Percentiles rank a stretch among this genome's conserved stretches.
Conservation (phyloP, 176 grass and related monocot species). For the Guadua angustifolia region DNA sequence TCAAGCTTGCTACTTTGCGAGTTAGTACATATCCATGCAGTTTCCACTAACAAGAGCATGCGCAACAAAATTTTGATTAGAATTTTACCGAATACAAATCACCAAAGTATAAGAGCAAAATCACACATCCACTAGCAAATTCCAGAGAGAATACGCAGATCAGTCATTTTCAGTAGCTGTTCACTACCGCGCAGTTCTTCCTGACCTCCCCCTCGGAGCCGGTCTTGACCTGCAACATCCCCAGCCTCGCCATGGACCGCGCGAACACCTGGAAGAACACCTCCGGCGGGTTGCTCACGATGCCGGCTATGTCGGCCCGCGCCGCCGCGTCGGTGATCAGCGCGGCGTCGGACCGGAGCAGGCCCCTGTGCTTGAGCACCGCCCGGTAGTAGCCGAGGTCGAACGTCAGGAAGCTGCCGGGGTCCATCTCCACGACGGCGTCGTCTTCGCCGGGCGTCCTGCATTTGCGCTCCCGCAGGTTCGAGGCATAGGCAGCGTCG, state of each 20-base stretch:
- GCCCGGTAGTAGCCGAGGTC: constrained; percentile 74
- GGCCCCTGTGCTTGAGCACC: constrained; percentile 64
- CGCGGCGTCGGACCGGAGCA: constrained; percentile 72
- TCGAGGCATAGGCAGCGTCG: constrained; percentile 60
- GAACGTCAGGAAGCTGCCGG: constrained; percentile 75
- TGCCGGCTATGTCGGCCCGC: constrained; percentile 39
- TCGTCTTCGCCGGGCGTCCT: background rate
- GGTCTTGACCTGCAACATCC: constrained; percentile 61
- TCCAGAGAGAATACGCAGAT: accelerated
- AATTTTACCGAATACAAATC: background rate
- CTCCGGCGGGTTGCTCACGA: constrained; percentile 37
- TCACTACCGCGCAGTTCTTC: constrained; percentile 62
- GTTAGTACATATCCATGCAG: no score
- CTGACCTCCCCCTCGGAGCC: constrained; percentile 68
- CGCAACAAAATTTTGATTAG: background rate
- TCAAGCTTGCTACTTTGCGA: background rate
- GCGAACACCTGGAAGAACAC: constrained; percentile 73
- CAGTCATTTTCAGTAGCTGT: background rate
- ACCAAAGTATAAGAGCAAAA: constrained; percentile 13
- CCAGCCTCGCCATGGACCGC: constrained; percentile 71
- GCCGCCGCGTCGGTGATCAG: constrained; percentile 51
- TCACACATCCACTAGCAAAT: background rate
- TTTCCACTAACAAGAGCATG: background rate
- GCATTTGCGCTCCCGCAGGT: constrained; percentile 75
- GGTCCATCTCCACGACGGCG: constrained; percentile 79